Conservation (phyloP, 73 alveolate species). For the Paramecium bursaria region DNA sequence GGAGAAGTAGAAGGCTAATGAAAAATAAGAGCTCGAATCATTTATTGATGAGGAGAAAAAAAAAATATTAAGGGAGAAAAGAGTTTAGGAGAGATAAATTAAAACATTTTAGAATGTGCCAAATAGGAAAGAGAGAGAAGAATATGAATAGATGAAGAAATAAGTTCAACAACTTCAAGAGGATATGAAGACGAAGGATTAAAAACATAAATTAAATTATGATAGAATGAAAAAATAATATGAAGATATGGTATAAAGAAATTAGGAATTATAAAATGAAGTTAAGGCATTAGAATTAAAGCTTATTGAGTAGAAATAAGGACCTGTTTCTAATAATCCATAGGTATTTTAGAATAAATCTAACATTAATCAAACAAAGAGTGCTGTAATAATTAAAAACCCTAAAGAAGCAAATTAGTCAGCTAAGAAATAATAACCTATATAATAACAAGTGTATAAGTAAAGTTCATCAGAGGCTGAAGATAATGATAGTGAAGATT, state of each 20-base stretch:
- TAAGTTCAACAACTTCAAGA: constrained; percentile 83
- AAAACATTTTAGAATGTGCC: constrained; percentile 58
- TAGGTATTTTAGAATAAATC: too few species aligned
- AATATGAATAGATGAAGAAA: constrained; percentile 88
- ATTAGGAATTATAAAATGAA: constrained; percentile 82
- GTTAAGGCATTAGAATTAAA: constrained; percentile 78
- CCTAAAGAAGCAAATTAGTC: too few species aligned
- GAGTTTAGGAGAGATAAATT: constrained; percentile 60
- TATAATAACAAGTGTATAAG: too few species aligned
- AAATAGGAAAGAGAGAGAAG: constrained; percentile 91
- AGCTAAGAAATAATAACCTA: too few species aligned
- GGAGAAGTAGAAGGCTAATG: constrained; percentile 57
- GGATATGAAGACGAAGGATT: constrained; percentile 84
- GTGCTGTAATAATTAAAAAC: too few species aligned
- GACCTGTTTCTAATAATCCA: too few species aligned
- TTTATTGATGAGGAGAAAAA: constrained; percentile 69
- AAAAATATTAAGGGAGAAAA: constrained; percentile 57
- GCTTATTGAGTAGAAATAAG: constrained; percentile 15
- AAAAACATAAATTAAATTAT: constrained; percentile 86
- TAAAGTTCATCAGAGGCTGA: too few species aligned
- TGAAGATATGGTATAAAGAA: constrained; percentile 81
- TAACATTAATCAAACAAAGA: too few species aligned
- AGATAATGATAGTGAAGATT: too few species aligned
- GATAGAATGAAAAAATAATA: constrained; percentile 89
- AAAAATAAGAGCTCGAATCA: constrained; percentile 56